Percentiles rank a stretch among this genome's conserved stretches.
Conservation (phyloP, 2,329 filamentous ascomycete species). For the Penicillium sp. region DNA sequence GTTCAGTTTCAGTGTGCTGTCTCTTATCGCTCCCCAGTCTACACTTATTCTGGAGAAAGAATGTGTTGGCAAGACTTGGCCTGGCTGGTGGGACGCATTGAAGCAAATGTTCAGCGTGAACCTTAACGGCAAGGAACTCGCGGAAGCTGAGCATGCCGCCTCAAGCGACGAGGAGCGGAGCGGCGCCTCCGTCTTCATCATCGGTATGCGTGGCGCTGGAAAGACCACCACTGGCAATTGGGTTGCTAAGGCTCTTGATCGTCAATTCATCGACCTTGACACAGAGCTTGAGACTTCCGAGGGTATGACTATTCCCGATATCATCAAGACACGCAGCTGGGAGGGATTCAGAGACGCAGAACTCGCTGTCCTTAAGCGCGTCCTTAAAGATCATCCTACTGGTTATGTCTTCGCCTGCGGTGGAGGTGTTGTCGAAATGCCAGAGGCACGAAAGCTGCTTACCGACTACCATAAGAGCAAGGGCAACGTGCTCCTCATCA, state of each 20-base stretch:
- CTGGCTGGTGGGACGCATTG: slow-evolving; percentile 94
- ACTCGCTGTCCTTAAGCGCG: slow-evolving; percentile 66
- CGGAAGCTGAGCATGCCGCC: slow-evolving; percentile 36
- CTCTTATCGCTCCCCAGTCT: slow-evolving; percentile 66
- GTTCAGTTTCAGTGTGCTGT: slow-evolving; percentile 95
- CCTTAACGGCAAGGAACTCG: slow-evolving; percentile 70
- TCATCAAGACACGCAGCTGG: slow-evolving; percentile 79
- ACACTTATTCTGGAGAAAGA: slow-evolving; percentile 83
- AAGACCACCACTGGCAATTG: slow-evolving; percentile 92
- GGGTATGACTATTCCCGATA: slow-evolving; percentile 77
- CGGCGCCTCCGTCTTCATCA: slow-evolving; percentile 77
- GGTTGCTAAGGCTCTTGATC: slow-evolving; percentile 71
- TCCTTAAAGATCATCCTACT: slow-evolving; percentile 69
- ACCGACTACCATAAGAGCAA: slow-evolving; percentile 69
- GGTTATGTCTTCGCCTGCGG: slow-evolving; percentile 89
- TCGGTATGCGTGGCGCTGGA: slow-evolving; percentile 95
- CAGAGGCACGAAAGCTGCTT: slow-evolving; percentile 73
- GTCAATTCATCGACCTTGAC: slow-evolving; percentile 83
- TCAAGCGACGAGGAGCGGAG: slow-evolving; percentile 40
- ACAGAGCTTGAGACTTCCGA: slow-evolving; percentile 74
- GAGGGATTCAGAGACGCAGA: slow-evolving; percentile 82
- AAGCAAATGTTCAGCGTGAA: slow-evolving; percentile 72
- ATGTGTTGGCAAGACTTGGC: slow-evolving; percentile 97
- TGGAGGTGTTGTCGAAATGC: slow-evolving; percentile 85
- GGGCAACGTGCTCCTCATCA: slow-evolving; percentile 81